Percentiles rank a stretch among this genome's conserved stretches.
Evolutionary conservation across 441 rosid species (phyloP).

Genomic region (Euphorbia schlechtendalii): DNA sequence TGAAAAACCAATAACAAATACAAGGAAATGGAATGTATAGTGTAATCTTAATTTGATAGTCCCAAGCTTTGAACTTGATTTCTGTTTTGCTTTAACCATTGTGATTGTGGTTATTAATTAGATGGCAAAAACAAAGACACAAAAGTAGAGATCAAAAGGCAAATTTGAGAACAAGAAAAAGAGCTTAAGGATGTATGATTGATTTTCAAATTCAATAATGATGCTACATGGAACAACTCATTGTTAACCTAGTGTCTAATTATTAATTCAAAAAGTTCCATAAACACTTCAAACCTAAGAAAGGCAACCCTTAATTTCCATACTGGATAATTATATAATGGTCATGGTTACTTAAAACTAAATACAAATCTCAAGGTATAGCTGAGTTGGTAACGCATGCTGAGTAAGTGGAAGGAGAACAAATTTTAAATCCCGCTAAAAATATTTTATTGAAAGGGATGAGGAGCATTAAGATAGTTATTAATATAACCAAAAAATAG

Average conservation of each 20-base stretch:
- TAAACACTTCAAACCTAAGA: not conserved
- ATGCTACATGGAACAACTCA: not conserved
- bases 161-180: not conserved
- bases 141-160: not conserved
- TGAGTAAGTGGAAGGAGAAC: too few species aligned
- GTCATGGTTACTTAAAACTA: too few species aligned
- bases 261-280: not conserved
- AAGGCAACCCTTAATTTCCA: not conserved
- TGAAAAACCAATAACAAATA: conserved; percentile 4
- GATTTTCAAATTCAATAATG: not conserved
- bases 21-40: conserved; percentile 7
- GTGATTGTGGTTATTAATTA: not conserved
- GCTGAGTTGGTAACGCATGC: too few species aligned
- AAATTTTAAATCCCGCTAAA: too few species aligned
- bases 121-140: not conserved
- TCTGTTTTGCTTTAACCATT: not conserved
- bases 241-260: not conserved
- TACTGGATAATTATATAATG: not conserved
- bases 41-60: not conserved
- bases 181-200: not conserved
- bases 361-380: too few species aligned
- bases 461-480: too few species aligned
- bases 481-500: too few species aligned
- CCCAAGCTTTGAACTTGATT: conserved; percentile 1
- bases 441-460: too few species aligned